Base-by-base conservation (phyloP, 345 rosid genomes). In the Eucalyptus coolabah region DNA sequence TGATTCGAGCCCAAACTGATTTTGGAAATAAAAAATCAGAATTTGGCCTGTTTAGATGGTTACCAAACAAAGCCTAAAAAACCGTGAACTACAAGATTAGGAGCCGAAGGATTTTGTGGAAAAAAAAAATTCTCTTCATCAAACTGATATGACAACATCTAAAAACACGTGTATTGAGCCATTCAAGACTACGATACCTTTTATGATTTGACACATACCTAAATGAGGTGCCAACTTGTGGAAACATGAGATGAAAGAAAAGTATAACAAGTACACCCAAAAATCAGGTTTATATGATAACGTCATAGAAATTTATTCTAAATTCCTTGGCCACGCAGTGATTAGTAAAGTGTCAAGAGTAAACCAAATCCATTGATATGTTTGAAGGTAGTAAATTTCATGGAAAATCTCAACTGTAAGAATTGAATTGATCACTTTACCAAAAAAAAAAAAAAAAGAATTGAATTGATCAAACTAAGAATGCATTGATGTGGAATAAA, bases 281-380 rank as follows among this genome's bases (percentile, higher is more conserved):
- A 56, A 56, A 24, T 1, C 1, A 23, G 7, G 7, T 60, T 12
- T 12, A 26, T 60, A 53, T 12, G 7, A 60, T 60, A 3, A 28
- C 1, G 13, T 60, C 6, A 5, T 60, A 12, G 5, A 60, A 15
- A n/a, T 8, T 60, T 28, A 26, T 26, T 28, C 32, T 28, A 60
- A 60, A 3, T 60, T 28, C 4, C 32, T 12, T 28, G n/a, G 32
- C n/a, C n/a, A 5, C 1, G 0, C 1, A 0, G 1, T 12, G 7
- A 60, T 60, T 30, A 28, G 32, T 60, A 60, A 60, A 60, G 4
- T 1, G 6, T 60, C 4, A 2, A 60, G 1, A 28, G 16, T 28
- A 3, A 60, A 12, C 2, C 67, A 28, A 60, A 60, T 28, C n/a
- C 12, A 8, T 2, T 6, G 3, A 60, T 1, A 60, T 12, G 15